These are phyloP conservation scores for Aspergillus candidus DNA, from an alignment of 2,329 filamentous ascomycete species.

Conservation along the genomic window DNA sequence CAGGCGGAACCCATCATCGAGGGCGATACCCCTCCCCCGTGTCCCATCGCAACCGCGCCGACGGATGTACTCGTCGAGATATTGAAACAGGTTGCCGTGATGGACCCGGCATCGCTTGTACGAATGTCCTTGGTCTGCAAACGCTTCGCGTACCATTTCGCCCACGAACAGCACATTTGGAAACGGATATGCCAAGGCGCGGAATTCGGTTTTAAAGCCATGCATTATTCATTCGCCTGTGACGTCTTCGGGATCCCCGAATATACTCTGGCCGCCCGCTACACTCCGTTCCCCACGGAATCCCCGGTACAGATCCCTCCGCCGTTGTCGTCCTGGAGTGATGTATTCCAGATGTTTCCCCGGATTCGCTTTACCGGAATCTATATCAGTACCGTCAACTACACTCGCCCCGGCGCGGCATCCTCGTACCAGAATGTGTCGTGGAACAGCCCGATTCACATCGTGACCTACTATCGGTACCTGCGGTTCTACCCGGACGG, in stretches of 20 bases:
- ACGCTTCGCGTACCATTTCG: conserved; percentile 74
- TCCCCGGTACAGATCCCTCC: conserved; percentile 27
- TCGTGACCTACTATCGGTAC: conserved; percentile 97
- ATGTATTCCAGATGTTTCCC: conserved; percentile 74
- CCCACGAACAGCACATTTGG: conserved; percentile 83
- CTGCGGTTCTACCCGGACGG: conserved; percentile 92
- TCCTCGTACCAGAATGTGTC: conserved; percentile 60
- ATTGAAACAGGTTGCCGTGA: conserved; percentile 63
- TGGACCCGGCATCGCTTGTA: conserved; percentile 70
- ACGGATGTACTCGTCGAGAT: conserved; percentile 81
- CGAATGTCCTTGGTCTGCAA: conserved; percentile 79
- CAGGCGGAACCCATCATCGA: conserved; percentile 63
- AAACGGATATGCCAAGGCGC: conserved; percentile 63
- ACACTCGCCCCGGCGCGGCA: conserved; percentile 73
- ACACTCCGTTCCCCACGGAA: conserved; percentile 31
- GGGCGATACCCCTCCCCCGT: conserved; percentile 66
- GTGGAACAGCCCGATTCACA: conserved; percentile 80
- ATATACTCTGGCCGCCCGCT: conserved; percentile 26
- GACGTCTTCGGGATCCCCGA: conserved; percentile 47
- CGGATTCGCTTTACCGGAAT: conserved; percentile 89
- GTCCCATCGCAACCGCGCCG: conserved; percentile 70
- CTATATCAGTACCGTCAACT: conserved; percentile 97
- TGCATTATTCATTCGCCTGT: conserved; percentile 73
- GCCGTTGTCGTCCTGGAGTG: conserved; percentile 50
- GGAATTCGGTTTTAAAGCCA: conserved; percentile 72